Percentiles rank a stretch among this genome's conserved stretches.
Conservation (phyloP, 495 filamentous ascomycete genomes). For the Daldinia grandis region DNA sequence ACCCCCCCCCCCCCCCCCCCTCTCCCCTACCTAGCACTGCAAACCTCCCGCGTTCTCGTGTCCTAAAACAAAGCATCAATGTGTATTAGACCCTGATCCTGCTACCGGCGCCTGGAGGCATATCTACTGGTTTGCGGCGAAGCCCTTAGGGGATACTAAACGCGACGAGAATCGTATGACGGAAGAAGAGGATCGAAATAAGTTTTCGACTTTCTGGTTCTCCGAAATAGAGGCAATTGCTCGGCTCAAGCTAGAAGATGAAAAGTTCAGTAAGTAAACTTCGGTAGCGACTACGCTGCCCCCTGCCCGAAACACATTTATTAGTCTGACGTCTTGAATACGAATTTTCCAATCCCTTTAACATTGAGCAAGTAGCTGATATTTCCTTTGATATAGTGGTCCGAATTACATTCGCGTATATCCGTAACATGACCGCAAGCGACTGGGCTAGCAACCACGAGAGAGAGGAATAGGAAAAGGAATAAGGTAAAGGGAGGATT, state of each 20-base stretch:
- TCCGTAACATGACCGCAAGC: conserved; percentile 40
- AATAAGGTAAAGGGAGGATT: neutral
- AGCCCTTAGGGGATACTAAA: conserved; percentile 32
- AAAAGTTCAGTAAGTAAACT: conserved; percentile 44
- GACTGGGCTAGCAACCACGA: conserved; percentile 39
- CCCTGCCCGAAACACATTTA: neutral
- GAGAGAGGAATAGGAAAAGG: conserved; percentile 4
- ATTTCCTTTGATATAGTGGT: conserved; percentile 36
- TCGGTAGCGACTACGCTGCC: neutral
- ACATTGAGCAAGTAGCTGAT: conserved; percentile 9
- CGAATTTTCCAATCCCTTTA: neutral
- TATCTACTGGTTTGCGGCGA: conserved; percentile 47
- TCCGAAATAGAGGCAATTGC: conserved; percentile 37
- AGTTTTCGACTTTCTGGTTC: conserved; percentile 45
- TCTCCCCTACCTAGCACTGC: no score
- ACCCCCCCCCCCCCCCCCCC: neutral
- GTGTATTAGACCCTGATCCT: conserved; percentile 42
- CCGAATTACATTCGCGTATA: conserved; percentile 37
- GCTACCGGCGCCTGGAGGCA: conserved; percentile 47
- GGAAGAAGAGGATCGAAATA: conserved; percentile 42
- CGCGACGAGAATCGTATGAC: conserved; percentile 40
- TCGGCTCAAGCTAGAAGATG: conserved; percentile 44
- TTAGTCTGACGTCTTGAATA: neutral
- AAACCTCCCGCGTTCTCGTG: neutral
- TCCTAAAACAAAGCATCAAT: conserved; percentile 24